Evolutionary conservation across 306 rosid species (phyloP), one percentile per base, ranked within the genome.

Genomic region (Oxytropis ochrocephala): DNA sequence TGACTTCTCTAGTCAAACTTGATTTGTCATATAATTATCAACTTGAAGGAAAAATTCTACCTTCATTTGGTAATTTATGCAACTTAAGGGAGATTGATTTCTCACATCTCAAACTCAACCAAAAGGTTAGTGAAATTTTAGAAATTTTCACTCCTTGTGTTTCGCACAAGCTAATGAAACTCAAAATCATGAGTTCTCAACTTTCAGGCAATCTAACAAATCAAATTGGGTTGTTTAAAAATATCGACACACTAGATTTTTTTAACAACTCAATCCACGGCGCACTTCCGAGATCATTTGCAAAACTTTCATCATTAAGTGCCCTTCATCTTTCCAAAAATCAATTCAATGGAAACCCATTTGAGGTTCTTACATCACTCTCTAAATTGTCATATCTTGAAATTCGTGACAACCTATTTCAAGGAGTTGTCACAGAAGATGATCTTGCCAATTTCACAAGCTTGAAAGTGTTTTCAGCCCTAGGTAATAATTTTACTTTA

Each of bases 161-260:
- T 70, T 11, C 54, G 38, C 5, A 36, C 0, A 9, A 9, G 41
- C 11, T 36, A 2, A 12, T 12, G 1, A 7, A 6, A 14, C 55
- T 71, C 29, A 0, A 0, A 3, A 6, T 72, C 0, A 0, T 0
- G 0, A 0, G 0, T 1, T 47, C 12, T 27, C 62, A 70, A 11
- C 2, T 80, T 55, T 70, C 52, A 3, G 36, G 72, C 10, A 29
- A 57, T 16, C 21, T 65, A 4, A 24, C 75, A 11, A 21, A 66
- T 7, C 55, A 58, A n/a, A n/a, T n/a, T n/a, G n/a, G n/a, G n/a
- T n/a, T n/a, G n/a, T n/a, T n/a, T n/a, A n/a, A n/a, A n/a, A 2
- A 11, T 13, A 48, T 73, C 11, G 7, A 52, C 4, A 0, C 0
- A 0, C 19, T 69, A 14, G 8, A 17, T 6, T 4, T 54, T 39